Evolutionary conservation across 2,329 filamentous ascomycete genomes (phyloP).

Genomic region (Ceratocystis albifundus): DNA sequence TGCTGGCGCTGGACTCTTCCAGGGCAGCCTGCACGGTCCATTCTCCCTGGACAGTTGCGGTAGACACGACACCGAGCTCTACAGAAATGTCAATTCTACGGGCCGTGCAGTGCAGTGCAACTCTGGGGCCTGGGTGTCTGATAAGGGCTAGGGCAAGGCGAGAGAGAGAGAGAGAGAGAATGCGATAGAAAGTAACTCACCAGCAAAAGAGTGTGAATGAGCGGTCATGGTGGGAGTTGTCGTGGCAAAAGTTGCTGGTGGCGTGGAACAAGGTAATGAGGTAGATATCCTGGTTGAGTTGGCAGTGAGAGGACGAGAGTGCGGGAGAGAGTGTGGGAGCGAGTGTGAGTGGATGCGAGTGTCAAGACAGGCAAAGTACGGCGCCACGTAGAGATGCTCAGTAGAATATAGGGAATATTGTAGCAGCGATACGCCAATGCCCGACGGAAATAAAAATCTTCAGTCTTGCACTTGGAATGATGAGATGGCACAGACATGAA

Average conservation of each 20-base stretch:
- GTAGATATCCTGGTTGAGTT: too few species aligned
- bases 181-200: conserved; percentile 28
- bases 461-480: neutral
- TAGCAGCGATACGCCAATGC: neutral
- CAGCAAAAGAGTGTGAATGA: neutral
- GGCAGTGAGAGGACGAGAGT: too few species aligned
- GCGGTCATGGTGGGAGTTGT: conserved; percentile 12
- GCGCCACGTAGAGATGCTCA: neutral
- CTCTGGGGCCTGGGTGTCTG: too few species aligned
- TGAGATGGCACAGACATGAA: neutral
- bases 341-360: neutral
- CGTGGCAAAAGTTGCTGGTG: neutral
- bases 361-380: neutral
- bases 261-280: too few species aligned
- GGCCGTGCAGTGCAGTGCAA: neutral
- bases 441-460: neutral
- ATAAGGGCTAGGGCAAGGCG: conserved; percentile 25
- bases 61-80: conserved; percentile 27
- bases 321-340: neutral
- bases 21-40: conserved; percentile 27
- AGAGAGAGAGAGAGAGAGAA: conserved; percentile 28
- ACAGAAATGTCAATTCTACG: neutral
- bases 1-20: conserved; percentile 28
- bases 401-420: neutral
- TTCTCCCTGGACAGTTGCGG: conserved; percentile 25